A percentile compares a stretch with the other conserved stretches of the same genome.
Conservation (phyloP, 139 green algal genomes). For the Haematococcus sp. region DNA sequence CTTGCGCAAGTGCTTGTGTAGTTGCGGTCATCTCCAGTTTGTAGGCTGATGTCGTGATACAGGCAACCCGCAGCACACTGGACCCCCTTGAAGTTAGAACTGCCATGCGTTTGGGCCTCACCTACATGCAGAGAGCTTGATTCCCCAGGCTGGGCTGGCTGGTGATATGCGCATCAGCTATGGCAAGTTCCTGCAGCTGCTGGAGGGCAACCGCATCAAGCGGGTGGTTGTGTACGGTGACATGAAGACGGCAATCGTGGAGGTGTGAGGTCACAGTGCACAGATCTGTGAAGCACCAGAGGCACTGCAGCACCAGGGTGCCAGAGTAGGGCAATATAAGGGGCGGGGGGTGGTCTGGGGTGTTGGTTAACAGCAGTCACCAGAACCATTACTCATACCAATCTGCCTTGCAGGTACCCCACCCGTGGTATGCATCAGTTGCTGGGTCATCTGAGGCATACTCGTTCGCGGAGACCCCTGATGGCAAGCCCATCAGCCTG, state of each 20-base stretch:
- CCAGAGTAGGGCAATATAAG: too few species aligned
- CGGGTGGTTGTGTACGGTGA: conserved; percentile 62
- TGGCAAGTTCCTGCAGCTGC: conserved; percentile 65
- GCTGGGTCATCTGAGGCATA: conserved; percentile 37
- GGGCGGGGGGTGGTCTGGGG: too few species aligned
- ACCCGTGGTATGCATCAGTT: conserved; percentile 41
- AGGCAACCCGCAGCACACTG: too few species aligned
- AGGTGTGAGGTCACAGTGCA: conserved; percentile 32
- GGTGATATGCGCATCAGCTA: conserved; percentile 67
- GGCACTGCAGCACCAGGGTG: too few species aligned
- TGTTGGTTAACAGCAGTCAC: too few species aligned
- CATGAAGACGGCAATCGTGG: conserved; percentile 58
- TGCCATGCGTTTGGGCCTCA: too few species aligned
- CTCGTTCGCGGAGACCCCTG: conserved; percentile 31
- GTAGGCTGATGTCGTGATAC: too few species aligned
- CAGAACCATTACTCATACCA: too few species aligned
- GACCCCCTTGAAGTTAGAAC: too few species aligned
- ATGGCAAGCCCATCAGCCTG: conserved; percentile 24
- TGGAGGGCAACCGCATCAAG: conserved; percentile 55
- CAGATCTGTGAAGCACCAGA: too few species aligned
- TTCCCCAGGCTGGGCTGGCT: conserved; percentile 47
- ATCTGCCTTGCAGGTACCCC: conserved; percentile 19
- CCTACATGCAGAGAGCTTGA: conserved; percentile 29
- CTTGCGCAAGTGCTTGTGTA: not conserved
- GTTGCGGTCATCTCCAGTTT: too few species aligned